Conservation (phyloP, 805 yeast species). For the Wickerhamomyces rabaulensis region DNA sequence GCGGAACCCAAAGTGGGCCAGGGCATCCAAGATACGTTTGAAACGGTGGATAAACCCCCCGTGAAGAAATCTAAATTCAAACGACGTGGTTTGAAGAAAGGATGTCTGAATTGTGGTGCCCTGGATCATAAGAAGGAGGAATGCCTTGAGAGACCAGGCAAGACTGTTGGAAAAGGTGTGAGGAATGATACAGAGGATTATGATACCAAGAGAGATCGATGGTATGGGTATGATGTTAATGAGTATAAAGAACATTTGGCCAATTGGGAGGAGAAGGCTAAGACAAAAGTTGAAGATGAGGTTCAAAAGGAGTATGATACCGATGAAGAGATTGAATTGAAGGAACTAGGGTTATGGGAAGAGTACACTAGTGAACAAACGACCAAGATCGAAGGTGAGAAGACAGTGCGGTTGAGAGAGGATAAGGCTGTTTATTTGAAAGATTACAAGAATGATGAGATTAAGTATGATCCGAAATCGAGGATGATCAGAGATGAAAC, state of each 20-base stretch:
- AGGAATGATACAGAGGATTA: constrained; percentile 23
- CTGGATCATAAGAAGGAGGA: constrained; percentile 43
- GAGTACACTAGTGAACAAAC: constrained; percentile 2
- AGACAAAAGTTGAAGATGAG: constrained; percentile 16
- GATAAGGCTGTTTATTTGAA: constrained; percentile 71
- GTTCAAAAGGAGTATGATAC: constrained; percentile 26
- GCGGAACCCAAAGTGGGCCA: constrained; percentile 48
- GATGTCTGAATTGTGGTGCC: constrained; percentile 57
- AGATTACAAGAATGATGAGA: constrained; percentile 38
- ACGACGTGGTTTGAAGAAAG: constrained; percentile 26
- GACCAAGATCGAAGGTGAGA: constrained; percentile 34
- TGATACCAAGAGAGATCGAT: constrained; percentile 26
- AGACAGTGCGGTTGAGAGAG: constrained; percentile 56
- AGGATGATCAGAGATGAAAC: constrained; percentile 31
- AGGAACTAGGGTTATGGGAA: constrained; percentile 32
- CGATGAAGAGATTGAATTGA: constrained; percentile 39
- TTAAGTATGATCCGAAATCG: constrained; percentile 51
- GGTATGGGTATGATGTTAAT: constrained; percentile 65
- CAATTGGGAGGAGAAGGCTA: constrained; percentile 36
- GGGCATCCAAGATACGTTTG: constrained; percentile 49
- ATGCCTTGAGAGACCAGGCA: constrained; percentile 52
- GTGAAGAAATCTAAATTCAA: neutral
- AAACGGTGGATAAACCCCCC: constrained; percentile 10
- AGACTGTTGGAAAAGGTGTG: constrained; percentile 11
- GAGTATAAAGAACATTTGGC: constrained; percentile 52